Evolutionary conservation across 163 green algal species (phyloP).

Genomic region (Trebouxia gelatinosa): DNA sequence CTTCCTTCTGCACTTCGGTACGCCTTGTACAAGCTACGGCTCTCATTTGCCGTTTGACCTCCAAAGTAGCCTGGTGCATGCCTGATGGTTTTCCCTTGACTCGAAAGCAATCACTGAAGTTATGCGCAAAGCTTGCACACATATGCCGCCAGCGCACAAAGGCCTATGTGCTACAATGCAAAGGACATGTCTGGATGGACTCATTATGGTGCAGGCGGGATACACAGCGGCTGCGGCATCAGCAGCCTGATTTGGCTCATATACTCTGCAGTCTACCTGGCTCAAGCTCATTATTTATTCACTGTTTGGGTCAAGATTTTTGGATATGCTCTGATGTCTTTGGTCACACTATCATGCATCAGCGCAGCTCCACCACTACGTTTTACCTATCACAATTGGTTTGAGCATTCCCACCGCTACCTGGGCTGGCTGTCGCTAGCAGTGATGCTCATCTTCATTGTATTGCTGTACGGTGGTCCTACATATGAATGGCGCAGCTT

Average conservation of each 20-base stretch:
- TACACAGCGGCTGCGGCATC: constrained; percentile 21
- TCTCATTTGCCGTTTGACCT: no score
- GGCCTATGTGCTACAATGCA: no score
- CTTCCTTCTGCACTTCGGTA: constrained; percentile 25
- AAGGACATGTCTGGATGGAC: no score
- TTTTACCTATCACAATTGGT: constrained; percentile 26
- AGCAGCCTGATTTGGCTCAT: constrained; percentile 27
- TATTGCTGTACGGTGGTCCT: constrained; percentile 23
- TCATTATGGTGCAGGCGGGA: no score
- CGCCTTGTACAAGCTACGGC: neutral
- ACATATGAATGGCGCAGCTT: constrained; percentile 7
- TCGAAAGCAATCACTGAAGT: no score
- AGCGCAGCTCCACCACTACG: constrained; percentile 6
- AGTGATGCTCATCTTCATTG: constrained; percentile 26
- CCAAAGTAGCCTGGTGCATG: no score
- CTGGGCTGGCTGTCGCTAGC: constrained; percentile 17
- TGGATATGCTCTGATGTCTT: constrained; percentile 21
- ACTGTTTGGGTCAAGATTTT: constrained; percentile 19
- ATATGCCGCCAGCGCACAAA: no score
- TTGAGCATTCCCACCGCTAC: constrained; percentile 27
- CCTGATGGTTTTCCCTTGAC: no score
- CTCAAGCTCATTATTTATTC: neutral
- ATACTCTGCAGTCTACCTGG: constrained; percentile 17
- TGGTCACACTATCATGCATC: neutral
- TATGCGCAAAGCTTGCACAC: no score